These are phyloP conservation scores for Cytospora piceae DNA, from an alignment of 2,329 filamentous ascomycete species.

Conservation along the genomic window DNA sequence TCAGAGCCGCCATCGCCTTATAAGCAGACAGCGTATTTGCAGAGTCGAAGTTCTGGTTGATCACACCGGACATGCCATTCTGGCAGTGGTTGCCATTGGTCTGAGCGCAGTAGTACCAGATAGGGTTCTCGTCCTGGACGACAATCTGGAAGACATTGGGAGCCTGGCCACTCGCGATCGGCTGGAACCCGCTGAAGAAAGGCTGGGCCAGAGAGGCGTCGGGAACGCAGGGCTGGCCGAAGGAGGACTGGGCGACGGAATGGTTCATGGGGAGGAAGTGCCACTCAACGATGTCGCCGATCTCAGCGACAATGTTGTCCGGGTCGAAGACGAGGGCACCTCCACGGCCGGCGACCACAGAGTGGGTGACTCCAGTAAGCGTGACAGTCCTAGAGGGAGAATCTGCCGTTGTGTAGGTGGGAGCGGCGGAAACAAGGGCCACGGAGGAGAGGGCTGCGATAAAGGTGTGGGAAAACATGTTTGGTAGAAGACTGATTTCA, in stretches of 20 bases:
- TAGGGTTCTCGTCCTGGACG: conserved; percentile 45
- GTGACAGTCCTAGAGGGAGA: conserved; percentile 40
- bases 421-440: conserved; percentile 38
- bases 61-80: conserved; percentile 52
- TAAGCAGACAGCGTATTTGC: conserved; percentile 44
- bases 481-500: conserved; percentile 18
- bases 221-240: conserved; percentile 48
- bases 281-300: conserved; percentile 58
- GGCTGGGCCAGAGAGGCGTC: conserved; percentile 37
- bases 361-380: conserved; percentile 48
- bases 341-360: conserved; percentile 49
- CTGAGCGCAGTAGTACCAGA: conserved; percentile 52
- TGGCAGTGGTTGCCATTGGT: conserved; percentile 50
- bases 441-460: conserved; percentile 36
- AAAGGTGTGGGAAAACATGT: conserved; percentile 41
- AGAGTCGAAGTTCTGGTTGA: conserved; percentile 52
- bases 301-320: conserved; percentile 53
- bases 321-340: conserved; percentile 54
- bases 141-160: conserved; percentile 49
- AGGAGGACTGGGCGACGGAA: conserved; percentile 49
- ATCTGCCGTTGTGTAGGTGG: conserved; percentile 38
- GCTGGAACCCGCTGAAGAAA: conserved; percentile 53
- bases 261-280: conserved; percentile 58
- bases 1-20: conserved; percentile 42
- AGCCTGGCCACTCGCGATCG: conserved; percentile 42